These are phyloP conservation scores for Phytophthora sp. DNA, from an alignment of 352 stramenopile genomes.

Conservation along the genomic window DNA sequence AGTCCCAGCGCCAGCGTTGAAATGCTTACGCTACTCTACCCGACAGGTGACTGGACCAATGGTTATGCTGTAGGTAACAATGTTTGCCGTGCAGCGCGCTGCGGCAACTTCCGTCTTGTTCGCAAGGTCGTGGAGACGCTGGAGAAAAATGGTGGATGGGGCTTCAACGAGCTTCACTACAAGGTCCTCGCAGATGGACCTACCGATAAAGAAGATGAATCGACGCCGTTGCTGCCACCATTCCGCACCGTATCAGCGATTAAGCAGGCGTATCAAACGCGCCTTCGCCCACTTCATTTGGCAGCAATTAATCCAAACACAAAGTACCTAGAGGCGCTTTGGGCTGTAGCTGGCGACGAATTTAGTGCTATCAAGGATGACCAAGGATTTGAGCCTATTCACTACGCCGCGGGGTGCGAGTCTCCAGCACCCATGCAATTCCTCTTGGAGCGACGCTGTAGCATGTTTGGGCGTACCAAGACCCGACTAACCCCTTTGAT, in stretches of 20 bases:
- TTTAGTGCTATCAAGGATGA: conserved; percentile 62
- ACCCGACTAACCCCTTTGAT: conserved; percentile 68
- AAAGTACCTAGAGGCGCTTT: conserved; percentile 66
- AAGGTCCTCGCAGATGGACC: conserved; percentile 53
- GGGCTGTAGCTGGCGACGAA: conserved; percentile 59
- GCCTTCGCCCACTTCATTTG: conserved; percentile 73
- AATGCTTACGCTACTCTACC: conserved; percentile 72
- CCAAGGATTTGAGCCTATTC: conserved; percentile 63
- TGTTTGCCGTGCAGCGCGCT: conserved; percentile 39
- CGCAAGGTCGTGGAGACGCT: conserved; percentile 63
- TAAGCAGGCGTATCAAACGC: conserved; percentile 69
- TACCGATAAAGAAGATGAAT: conserved; percentile 21
- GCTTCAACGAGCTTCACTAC: conserved; percentile 52
- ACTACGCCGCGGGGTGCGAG: conserved; percentile 71
- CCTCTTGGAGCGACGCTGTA: conserved; percentile 59
- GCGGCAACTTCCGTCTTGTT: conserved; percentile 53
- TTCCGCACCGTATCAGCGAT: conserved; percentile 71
- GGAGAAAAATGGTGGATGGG: conserved; percentile 33
- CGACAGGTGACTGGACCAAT: conserved; percentile 61
- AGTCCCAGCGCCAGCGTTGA: conserved; percentile 52
- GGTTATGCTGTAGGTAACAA: conserved; percentile 37
- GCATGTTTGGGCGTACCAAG: conserved; percentile 68
- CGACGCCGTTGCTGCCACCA: conserved; percentile 36
- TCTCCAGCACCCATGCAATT: conserved; percentile 59
- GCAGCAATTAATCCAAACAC: conserved; percentile 78